Conservation (phyloP, 2,329 filamentous ascomycete species). For the Xylaria sp. region DNA sequence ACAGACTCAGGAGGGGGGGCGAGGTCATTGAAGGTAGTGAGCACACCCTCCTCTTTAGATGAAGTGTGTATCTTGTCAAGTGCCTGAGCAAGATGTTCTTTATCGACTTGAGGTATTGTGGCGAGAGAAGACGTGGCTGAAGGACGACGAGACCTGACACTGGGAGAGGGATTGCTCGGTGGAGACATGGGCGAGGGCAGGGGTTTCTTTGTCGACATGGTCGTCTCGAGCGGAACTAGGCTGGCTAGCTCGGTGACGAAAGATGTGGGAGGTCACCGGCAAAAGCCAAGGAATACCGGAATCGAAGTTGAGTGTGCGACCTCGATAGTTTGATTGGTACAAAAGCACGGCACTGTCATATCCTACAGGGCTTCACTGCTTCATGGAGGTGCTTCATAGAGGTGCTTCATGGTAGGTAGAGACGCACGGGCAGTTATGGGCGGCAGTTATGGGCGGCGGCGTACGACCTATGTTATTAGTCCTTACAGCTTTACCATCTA, state of each 20-base stretch:
- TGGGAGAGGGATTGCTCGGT: conserved; percentile 38
- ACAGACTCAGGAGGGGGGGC: conserved; percentile 69
- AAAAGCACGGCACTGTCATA: conserved; percentile 1
- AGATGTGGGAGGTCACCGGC: not conserved
- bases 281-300: not conserved
- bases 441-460: too few relatives aligned
- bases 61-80: conserved; percentile 88
- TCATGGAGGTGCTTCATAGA: not conserved
- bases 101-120: conserved; percentile 62
- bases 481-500: not conserved
- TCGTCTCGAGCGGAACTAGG: conserved; percentile 7
- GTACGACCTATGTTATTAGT: too few relatives aligned
- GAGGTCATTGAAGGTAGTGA: conserved; percentile 96
- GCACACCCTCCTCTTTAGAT: conserved; percentile 80
- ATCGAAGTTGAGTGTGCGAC: not conserved
- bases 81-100: conserved; percentile 75
- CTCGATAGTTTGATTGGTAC: conserved; percentile 1
- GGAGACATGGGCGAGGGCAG: conserved; percentile 46
- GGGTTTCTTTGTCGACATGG: conserved; percentile 42
- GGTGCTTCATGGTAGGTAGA: conserved; percentile 8
- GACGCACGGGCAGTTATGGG: too few relatives aligned
- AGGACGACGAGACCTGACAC: conserved; percentile 45
- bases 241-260: not conserved
- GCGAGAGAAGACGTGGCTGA: conserved; percentile 54
- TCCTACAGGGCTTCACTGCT: not conserved